Evolutionary conservation across 495 filamentous ascomycete genomes (phyloP), one percentile per base, ranked within the genome.

Genomic region (Xylaria palmicola): DNA sequence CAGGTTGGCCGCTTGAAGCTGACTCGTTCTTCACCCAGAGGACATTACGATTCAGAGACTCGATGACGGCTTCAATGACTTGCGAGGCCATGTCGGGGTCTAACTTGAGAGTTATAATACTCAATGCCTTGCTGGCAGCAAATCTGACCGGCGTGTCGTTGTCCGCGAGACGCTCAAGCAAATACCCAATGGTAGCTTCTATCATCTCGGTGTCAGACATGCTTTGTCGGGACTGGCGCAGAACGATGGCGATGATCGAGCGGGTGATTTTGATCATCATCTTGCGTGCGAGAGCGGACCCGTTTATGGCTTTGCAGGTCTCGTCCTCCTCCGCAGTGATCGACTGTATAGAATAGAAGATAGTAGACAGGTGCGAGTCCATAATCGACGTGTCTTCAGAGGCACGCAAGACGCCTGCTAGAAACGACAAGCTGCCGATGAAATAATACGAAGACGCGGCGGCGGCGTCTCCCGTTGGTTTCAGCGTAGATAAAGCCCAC

Each of bases 71-170:
- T 60, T 96, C 90, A 22, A 97, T 86, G 17, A 98, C 86, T 53
- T 97, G 88, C 0, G 83, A 80, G 0, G 88, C 91, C 86, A 96
- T 92, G 12, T 88, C 88, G 0, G 84, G 69, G 29, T 92, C 85
- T 4, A 98, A 75, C 65, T 89, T 90, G 52, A 90, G 74, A 0
- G 92, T 86, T 63, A 98, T 85, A 27, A 96, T 82, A 63, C 91
- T 95, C 48, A 98, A 82, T 13, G 92, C 88, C 75, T 99, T 99
- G 74, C 91, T 95, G 9, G 93, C 90, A 34, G 93, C 88, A 71
- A 95, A 85, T 37, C 94, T 81, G 29, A 98, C 91, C 6, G 90
- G 89, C 0, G 93, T 97, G 64, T 97, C 91, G 59, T 90, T 89
- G 67, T 98, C 93, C 9, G 83, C 84, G 1, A 93, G 74, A 8